Percentiles rank a stretch among this genome's conserved stretches.
Conservation (phyloP, 768 basidiomycete genomes). For the Amanita inopinata region DNA sequence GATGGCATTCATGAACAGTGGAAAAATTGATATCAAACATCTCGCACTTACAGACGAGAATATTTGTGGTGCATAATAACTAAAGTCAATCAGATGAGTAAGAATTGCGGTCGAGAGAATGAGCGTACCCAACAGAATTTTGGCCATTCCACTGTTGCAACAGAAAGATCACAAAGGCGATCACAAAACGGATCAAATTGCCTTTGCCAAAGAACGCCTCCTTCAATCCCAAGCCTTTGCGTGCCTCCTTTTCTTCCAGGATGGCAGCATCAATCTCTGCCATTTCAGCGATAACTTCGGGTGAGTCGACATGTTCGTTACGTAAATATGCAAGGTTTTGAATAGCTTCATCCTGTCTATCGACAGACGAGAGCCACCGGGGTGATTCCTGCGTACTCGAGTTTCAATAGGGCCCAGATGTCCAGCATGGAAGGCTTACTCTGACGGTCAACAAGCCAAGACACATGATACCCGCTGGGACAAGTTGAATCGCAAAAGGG, state of each 20-base stretch:
- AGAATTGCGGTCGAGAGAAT: neutral
- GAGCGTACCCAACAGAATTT: constrained; percentile 54
- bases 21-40: neutral
- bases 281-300: constrained; percentile 46
- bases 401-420: neutral
- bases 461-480: constrained; percentile 64
- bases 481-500: constrained; percentile 66
- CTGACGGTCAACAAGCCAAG: constrained; percentile 60
- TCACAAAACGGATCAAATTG: constrained; percentile 75
- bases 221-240: constrained; percentile 51
- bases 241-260: constrained; percentile 57
- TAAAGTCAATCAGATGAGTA: constrained; percentile 12
- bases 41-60: constrained; percentile 44
- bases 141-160: constrained; percentile 82
- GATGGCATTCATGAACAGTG: constrained; percentile 3
- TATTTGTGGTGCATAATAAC: constrained; percentile 69
- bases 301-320: constrained; percentile 28
- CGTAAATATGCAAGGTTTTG: constrained; percentile 59
- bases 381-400: constrained; percentile 49
- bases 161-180: constrained; percentile 72
- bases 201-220: constrained; percentile 78
- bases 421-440: constrained; percentile 16
- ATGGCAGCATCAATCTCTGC: constrained; percentile 80
- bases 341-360: constrained; percentile 41
- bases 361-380: constrained; percentile 64